Evolutionary conservation across 78 protist genomes (phyloP).

Genomic region (Andalucia godoyi): DNA sequence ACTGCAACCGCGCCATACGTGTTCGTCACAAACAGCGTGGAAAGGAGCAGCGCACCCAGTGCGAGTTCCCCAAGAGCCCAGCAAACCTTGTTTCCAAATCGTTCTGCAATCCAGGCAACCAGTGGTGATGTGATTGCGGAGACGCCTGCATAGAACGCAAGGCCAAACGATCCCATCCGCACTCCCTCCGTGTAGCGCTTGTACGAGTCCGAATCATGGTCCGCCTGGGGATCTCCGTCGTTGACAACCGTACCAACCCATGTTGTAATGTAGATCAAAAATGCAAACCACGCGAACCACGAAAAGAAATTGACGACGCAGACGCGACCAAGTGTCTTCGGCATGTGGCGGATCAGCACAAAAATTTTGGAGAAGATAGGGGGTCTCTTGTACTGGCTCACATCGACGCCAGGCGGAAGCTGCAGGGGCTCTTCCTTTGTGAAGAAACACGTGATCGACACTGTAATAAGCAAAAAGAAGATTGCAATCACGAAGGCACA

Average conservation of each 20-base stretch:
- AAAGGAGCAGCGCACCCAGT: not conserved
- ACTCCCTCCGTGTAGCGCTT: not conserved
- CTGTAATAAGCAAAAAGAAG: too few species aligned
- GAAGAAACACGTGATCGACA: too few species aligned
- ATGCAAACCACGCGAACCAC: slow-evolving; percentile 53
- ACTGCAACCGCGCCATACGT: too few species aligned
- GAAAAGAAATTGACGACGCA: slow-evolving; percentile 40
- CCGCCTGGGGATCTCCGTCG: slow-evolving; percentile 33
- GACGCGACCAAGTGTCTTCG: slow-evolving; percentile 5
- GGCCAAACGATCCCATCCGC: not conserved
- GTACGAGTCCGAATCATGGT: not conserved
- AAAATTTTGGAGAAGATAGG: too few species aligned
- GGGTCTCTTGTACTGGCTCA: too few species aligned
- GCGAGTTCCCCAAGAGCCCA: not conserved
- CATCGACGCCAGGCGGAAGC: too few species aligned
- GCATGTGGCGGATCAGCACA: too few species aligned
- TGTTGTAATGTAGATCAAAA: slow-evolving; percentile 25
- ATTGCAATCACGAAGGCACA: too few species aligned
- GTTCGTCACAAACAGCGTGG: too few species aligned
- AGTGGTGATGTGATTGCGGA: not conserved
- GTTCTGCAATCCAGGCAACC: not conserved
- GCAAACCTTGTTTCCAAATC: too few species aligned
- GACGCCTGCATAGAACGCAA: not conserved
- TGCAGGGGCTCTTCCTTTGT: too few species aligned
- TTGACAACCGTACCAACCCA: slow-evolving; percentile 44